phyloP scores from a whole-genome alignment of 2,329 filamentous ascomycete species.

The Pezicula carpinea region DNA sequence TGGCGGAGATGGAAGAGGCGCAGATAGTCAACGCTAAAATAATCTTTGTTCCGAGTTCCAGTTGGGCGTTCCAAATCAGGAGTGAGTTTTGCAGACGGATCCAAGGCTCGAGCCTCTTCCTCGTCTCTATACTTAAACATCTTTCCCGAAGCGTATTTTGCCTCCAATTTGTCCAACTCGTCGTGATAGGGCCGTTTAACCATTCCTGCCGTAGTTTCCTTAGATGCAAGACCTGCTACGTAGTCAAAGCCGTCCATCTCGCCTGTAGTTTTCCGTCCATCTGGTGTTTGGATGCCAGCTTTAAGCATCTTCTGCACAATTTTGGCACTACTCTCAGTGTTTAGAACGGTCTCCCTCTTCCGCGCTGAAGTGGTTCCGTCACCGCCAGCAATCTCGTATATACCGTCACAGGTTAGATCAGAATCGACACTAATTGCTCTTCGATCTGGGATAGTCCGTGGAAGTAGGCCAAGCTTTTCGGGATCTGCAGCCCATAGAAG shows the following conservation, averaged over 20 bases:
- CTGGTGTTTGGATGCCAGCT: neutral
- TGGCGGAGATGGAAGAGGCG: constrained; percentile 1
- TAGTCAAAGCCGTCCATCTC: constrained; percentile 3
- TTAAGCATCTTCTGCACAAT: constrained; percentile 42
- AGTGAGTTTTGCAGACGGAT: neutral
- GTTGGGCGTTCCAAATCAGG: neutral
- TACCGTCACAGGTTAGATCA: constrained; percentile 55
- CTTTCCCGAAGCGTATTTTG: constrained; percentile 3
- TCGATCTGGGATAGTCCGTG: constrained; percentile 52
- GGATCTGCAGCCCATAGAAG: constrained; percentile 65
- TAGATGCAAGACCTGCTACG: constrained; percentile 13
- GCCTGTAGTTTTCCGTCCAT: neutral
- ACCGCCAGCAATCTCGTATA: constrained; percentile 51
- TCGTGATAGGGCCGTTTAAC: neutral
- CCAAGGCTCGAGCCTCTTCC: constrained; percentile 1
- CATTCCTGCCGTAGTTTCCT: neutral
- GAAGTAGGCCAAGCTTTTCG: constrained; percentile 56
- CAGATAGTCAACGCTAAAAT: neutral
- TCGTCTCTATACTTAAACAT: neutral
- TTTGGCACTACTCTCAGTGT: constrained; percentile 38
- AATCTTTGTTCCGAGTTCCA: neutral
- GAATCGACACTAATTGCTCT: constrained; percentile 52
- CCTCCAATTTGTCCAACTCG: constrained; percentile 10
- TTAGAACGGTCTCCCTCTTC: constrained; percentile 42
- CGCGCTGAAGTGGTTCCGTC: constrained; percentile 18